A percentile compares a stretch with the other conserved stretches of the same genome.
Conservation (phyloP, 495 filamentous ascomycete genomes). For the Talaromyces liani region DNA sequence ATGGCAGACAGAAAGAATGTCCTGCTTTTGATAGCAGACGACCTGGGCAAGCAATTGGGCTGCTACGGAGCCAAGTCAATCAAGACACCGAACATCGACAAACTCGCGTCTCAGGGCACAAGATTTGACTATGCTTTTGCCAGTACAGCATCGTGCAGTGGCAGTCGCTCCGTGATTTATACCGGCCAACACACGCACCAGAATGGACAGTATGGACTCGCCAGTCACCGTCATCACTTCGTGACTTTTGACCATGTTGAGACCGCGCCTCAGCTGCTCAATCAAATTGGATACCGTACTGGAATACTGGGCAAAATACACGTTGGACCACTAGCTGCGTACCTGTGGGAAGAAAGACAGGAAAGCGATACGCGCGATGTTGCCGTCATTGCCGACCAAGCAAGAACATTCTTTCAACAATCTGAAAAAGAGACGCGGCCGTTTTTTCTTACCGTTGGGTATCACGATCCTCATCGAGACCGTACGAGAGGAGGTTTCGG, state of each 20-base stretch:
- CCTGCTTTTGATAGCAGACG: conserved; percentile 34
- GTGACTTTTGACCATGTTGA: conserved; percentile 35
- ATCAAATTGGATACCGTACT: conserved; percentile 27
- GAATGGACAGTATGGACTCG: conserved; percentile 37
- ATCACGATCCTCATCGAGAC: conserved; percentile 33
- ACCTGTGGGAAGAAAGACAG: conserved; percentile 13
- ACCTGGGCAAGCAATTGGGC: conserved; percentile 29
- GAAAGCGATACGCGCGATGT: conserved; percentile 27
- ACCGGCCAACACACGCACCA: conserved; percentile 38
- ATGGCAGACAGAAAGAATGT: conserved; percentile 20
- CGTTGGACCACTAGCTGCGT: conserved; percentile 30
- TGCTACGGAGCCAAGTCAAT: conserved; percentile 28
- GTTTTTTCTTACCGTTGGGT: conserved; percentile 33
- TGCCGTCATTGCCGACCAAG: conserved; percentile 21
- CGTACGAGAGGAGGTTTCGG: conserved; percentile 28
- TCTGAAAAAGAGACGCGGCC: conserved; percentile 15
- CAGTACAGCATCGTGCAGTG: conserved; percentile 35
- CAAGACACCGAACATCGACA: conserved; percentile 31
- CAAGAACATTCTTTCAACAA: conserved; percentile 24
- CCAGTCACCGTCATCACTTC: conserved; percentile 19
- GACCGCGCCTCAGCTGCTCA: conserved; percentile 30
- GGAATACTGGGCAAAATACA: conserved; percentile 41
- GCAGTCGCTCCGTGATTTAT: conserved; percentile 34
- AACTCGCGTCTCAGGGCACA: conserved; percentile 24
- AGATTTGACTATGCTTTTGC: conserved; percentile 31